Conservation (phyloP, 164 flowering plant genomes). For the Vitis rotundifolia region DNA sequence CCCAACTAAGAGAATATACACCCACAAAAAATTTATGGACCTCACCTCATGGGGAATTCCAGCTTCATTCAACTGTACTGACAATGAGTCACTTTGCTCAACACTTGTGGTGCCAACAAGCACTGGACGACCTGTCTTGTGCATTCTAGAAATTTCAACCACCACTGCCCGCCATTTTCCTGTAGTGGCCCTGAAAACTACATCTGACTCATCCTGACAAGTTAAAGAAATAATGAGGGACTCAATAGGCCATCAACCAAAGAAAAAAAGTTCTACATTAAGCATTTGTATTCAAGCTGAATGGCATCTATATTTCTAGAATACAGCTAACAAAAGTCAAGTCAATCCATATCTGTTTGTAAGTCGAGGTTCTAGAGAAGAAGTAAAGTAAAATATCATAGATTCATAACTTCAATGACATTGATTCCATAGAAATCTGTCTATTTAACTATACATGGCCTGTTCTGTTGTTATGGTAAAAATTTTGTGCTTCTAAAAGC, state of each 20-base stretch:
- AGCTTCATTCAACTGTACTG: constrained; percentile 78
- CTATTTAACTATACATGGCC: neutral
- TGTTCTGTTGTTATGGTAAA: neutral
- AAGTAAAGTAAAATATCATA: neutral
- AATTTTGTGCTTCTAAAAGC: no score
- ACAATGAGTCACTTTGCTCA: constrained; percentile 91
- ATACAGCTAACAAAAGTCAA: neutral
- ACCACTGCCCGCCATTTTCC: constrained; percentile 98
- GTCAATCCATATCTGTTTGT: no score
- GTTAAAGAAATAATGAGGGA: constrained; percentile 6
- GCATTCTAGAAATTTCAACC: constrained; percentile 93
- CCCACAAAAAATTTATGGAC: neutral
- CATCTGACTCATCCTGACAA: constrained; percentile 94
- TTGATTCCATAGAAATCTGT: neutral
- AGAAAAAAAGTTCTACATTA: neutral
- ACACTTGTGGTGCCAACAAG: constrained; percentile 99
- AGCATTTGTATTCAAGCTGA: neutral
- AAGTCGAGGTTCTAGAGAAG: neutral
- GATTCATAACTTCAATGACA: neutral
- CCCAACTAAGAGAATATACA: neutral
- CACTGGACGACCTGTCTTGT: constrained; percentile 95
- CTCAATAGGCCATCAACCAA: neutral
- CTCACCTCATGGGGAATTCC: constrained; percentile 95
- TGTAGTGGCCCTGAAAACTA: constrained; percentile 77
- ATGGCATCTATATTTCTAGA: neutral